Conservation (phyloP, 2,329 filamentous ascomycete species). For the Camillea tinctor region DNA sequence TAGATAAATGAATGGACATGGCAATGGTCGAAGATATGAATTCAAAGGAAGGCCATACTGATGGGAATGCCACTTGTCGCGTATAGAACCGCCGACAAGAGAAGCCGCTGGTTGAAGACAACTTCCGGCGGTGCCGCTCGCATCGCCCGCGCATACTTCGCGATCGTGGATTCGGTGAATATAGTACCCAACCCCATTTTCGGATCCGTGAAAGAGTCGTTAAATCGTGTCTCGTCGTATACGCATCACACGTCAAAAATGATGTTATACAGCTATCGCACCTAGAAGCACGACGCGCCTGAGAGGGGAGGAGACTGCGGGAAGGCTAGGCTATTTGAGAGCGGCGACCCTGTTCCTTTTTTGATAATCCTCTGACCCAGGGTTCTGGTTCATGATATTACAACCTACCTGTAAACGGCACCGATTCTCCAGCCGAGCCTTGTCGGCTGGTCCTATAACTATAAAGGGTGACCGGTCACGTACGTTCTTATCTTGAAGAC, state of each 20-base stretch:
- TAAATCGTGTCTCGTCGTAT: background rate
- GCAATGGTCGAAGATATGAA: background rate
- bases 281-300: background rate
- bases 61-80: conserved; percentile 19
- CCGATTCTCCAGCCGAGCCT: background rate
- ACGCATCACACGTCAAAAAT: background rate
- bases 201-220: background rate
- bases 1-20: no score
- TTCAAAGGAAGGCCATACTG: conserved; percentile 2
- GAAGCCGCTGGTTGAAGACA: conserved; percentile 15
- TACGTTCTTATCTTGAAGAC: background rate
- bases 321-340: background rate
- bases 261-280: background rate
- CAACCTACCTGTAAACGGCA: background rate
- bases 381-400: background rate
- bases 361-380: background rate
- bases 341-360: background rate
- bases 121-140: conserved; percentile 16
- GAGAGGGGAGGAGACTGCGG: background rate
- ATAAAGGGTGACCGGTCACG: no score
- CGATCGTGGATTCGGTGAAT: conserved; percentile 6
- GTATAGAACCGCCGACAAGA: conserved; percentile 18
- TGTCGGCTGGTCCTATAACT: background rate
- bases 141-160: conserved; percentile 17
- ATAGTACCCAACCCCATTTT: conserved; percentile 2